Base-by-base conservation (phyloP, 768 basidiomycete genomes). In the Pleurotus cornucopiae region DNA sequence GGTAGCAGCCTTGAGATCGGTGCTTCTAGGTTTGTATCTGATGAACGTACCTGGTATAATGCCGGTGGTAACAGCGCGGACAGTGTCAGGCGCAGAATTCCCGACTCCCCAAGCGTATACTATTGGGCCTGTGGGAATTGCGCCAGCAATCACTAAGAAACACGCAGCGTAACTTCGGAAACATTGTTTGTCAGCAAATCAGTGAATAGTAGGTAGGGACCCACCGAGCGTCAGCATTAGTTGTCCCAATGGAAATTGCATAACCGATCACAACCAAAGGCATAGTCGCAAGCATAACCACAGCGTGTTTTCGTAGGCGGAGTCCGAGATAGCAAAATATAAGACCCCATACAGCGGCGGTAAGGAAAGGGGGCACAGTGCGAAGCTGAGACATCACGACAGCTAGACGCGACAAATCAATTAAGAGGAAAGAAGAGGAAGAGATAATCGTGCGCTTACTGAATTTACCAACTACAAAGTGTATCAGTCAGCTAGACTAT, bases 1-100 rank as follows among this genome's bases (percentile, higher is more conserved):
- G 23, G 39, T 40, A 56, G 26, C 16, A 2, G 21, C 20, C 1
- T 34, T 34, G 30, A 34, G 30, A 9, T 9, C 30, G 6, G 6
- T 34, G 6, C 30, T 11, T 34, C 30, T 2, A 9, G 30, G 7
- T 11, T 34, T 11, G 7, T 11, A 9, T 34, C 30, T 34, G 7
- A 34, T 34, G 30, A 2, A 58, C 54, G 23, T 57, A 69, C 75
- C 75, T 38, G 77, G 73, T 45, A 81, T 73, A 7, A 76, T 62
- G 4, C 73, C 78, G 37, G 75, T 74, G 1, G 71, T 70, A 14
- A 79, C 73, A 3, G 76, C 77, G 46, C 74, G 68, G 56, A 79
- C 71, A 7, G 79, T 80, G 57, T 79, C 76, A 2, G 78, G 79
- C 0, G 76, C 73, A 2, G 78, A 73, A 57, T 80, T 80, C 56